Evolutionary conservation across 108 stramenopile genomes (phyloP), one percentile per base, ranked within the genome.

Genomic region (Stephanodiscus triporus): DNA sequence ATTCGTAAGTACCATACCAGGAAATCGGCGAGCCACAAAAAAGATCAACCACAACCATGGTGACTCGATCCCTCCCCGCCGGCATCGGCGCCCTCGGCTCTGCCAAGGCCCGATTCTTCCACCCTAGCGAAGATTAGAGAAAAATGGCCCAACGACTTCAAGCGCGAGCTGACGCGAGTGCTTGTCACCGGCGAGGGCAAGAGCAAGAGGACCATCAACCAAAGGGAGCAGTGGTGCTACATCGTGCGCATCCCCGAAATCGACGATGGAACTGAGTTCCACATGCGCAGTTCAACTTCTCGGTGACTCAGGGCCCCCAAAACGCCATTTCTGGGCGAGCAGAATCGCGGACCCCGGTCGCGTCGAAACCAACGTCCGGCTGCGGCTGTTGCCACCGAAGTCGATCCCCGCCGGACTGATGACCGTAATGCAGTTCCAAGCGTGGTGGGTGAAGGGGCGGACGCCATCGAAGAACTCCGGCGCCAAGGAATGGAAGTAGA

Each of bases 401-500:
- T 20, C 9, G 20, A 50, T 50, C 19, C 20, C 9, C 19, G 3
- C 4, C 49, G 49, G 17, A 4, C 49, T 20, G 17, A 4, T 50
- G 49, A 10, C 4, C 49, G 24, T 24, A 8, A 53, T 26, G 51
- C 9, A 7, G 3, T 53, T 53, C 6, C 51, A 53, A 53, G 20
- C 24, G 51, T 53, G 7, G 51, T 53, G 7, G 51, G 24, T 4
- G 19, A 26, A 1, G 3, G 2, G 24, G 51, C 5, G 5, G 51
- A 55, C 16, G 67, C 55, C 49, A 4, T 55, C 22, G 67, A 47
- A 6, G 53, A 56, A 13, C 54, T 68, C 32, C 50, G 51, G 27
- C 24, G 14, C 26, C 27, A 38, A 55, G 67, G 67, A 27, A 55
- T 55, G 0, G 29, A 32, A 17, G 67, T 68, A 2, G 24, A 68